A percentile compares a stretch with the other conserved stretches of the same genome.
Evolutionary conservation across 2,329 filamentous ascomycete species (phyloP).

Genomic region (Daldinia sp.): DNA sequence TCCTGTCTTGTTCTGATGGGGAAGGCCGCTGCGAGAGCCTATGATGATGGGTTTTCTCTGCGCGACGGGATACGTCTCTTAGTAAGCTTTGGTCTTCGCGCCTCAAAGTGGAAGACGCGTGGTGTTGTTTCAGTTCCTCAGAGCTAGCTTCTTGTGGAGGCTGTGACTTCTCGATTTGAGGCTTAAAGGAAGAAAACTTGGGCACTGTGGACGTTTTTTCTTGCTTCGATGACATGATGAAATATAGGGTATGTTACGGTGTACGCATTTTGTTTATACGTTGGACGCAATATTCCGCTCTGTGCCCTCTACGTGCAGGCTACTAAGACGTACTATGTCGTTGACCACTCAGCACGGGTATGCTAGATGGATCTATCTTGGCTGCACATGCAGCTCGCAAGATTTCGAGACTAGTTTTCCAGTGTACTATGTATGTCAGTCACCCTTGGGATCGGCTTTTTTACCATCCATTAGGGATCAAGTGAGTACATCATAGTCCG

Average conservation of each 20-base stretch:
- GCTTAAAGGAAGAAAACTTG: conserved; percentile 81
- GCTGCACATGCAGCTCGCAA: conserved; percentile 12
- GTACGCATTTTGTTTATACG: conserved; percentile 10
- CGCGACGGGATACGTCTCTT: conserved; percentile 24
- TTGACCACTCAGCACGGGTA: background rate
- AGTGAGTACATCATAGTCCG: background rate
- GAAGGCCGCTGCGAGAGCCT: conserved; percentile 32
- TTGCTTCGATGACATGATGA: conserved; percentile 45
- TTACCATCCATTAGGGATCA: background rate
- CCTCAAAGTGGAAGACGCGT: conserved; percentile 11
- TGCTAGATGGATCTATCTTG: conserved; percentile 11
- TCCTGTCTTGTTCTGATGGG: conserved; percentile 19
- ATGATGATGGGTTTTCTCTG: conserved; percentile 14
- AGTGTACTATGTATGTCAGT: background rate
- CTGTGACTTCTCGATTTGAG: conserved; percentile 53
- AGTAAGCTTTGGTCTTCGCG: conserved; percentile 18
- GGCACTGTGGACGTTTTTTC: conserved; percentile 61
- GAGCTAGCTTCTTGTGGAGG: conserved; percentile 30
- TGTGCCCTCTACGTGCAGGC: background rate
- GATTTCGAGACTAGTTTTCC: conserved; percentile 12
- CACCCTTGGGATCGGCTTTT: background rate
- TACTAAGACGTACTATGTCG: conserved; percentile 4
- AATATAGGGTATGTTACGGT: conserved; percentile 15
- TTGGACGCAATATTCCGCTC: conserved; percentile 2
- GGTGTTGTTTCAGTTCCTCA: conserved; percentile 28